Conservation (phyloP, 2,329 filamentous ascomycete genomes). For the Fusarium albosuccineum region DNA sequence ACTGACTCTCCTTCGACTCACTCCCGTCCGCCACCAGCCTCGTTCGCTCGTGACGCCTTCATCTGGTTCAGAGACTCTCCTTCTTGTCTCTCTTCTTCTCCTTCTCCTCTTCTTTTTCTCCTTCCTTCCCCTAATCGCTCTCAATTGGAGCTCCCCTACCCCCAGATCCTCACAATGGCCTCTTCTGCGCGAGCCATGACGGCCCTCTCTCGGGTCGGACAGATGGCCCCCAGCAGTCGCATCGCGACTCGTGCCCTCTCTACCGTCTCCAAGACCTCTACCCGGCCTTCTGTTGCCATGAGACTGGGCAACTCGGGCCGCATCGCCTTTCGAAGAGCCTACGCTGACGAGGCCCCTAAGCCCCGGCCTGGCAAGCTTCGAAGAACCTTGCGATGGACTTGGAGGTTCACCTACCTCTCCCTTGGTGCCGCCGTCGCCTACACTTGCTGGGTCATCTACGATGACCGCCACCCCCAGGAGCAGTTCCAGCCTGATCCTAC, state of each 20-base stretch:
- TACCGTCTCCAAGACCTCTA: constrained; percentile 47
- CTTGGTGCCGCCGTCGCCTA: constrained; percentile 77
- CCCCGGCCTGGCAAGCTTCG: constrained; percentile 71
- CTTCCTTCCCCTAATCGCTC: constrained; percentile 31
- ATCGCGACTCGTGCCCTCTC: constrained; percentile 52
- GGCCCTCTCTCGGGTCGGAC: constrained; percentile 50
- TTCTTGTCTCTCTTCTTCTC: constrained; percentile 30
- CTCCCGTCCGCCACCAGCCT: constrained; percentile 38
- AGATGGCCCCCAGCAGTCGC: constrained; percentile 47
- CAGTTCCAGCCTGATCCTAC: constrained; percentile 83
- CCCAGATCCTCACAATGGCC: constrained; percentile 56
- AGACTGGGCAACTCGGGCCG: constrained; percentile 53
- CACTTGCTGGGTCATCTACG: constrained; percentile 84
- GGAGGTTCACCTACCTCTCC: constrained; percentile 85
- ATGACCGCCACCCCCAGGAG: constrained; percentile 82
- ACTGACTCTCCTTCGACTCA: constrained; percentile 43
- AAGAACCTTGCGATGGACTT: constrained; percentile 80
- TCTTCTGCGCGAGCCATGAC: constrained; percentile 60
- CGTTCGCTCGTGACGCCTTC: constrained; percentile 36
- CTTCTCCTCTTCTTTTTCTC: constrained; percentile 12
- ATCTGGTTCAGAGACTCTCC: constrained; percentile 37
- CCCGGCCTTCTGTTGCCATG: constrained; percentile 51
- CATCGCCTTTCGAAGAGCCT: constrained; percentile 59
- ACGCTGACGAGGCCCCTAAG: constrained; percentile 65
- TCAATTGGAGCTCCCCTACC: constrained; percentile 43